Evolutionary conservation across 768 basidiomycete genomes (phyloP), one percentile per base, ranked within the genome.

Genomic region (Erythrobasidium yunnanense): DNA sequence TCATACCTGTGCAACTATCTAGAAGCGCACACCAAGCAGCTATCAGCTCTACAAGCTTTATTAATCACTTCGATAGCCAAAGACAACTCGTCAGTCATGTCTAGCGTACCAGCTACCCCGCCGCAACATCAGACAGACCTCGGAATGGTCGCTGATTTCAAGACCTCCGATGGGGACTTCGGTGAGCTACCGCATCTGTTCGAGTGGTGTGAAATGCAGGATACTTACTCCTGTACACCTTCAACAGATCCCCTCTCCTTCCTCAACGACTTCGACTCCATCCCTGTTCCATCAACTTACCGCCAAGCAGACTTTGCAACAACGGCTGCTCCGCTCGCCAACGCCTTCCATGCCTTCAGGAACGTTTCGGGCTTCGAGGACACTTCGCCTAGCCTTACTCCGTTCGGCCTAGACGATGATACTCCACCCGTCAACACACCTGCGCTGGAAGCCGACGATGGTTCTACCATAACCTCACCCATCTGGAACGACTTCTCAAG

Each of bases 401-500:
- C 38, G 11, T 42, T 42, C 38, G 38, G 38, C 38, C 11, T 42
- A 11, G 38, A 42, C 38, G 38, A 42, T n/a, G 38, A 42, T n/a
- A 42, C 38, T 51, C 32, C 46, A 2, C 45, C 13, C 30, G 60
- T 63, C 20, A 49, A 49, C 38, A 63, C 60, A 32, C 60, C 60
- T 51, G 60, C 60, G 17, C 49, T 63, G 15, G 30, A 34, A 34
- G 4, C 60, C 22, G 60, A 63, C 49, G 60, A 63, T 22, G 60
- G 47, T n/a, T 15, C 22, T 8, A 23, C 38, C 25, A 50, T 49
- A 25, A 63, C 60, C 22, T 63, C 60, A 18, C 60, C 60, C 27
- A 51, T 63, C 20, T 63, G 60, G 60, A 38, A 38, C 45, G 34
- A 58, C 25, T 47, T 58, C 11, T 35, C 38, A 42, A 51, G 38